Conservation (phyloP, 2,329 filamentous ascomycete genomes). For the Hortaea sp. region DNA sequence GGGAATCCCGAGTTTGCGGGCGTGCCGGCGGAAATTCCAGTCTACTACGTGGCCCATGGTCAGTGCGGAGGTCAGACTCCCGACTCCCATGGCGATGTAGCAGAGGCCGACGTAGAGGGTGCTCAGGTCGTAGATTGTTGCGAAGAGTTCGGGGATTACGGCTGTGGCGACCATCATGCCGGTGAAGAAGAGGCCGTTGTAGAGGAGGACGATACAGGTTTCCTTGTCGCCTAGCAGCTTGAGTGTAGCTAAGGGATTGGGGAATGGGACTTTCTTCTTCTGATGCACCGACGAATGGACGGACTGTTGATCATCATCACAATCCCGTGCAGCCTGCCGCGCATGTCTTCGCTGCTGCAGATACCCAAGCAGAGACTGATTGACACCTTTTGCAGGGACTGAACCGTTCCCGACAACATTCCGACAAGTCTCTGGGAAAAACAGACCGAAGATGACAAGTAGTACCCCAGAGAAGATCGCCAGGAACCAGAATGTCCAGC, state of each 20-base stretch:
- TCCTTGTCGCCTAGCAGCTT: slow-evolving; percentile 26
- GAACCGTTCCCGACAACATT: slow-evolving; percentile 32
- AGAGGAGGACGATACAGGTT: slow-evolving; percentile 15
- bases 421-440: slow-evolving; percentile 31
- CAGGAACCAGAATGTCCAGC: slow-evolving; percentile 35
- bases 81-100: slow-evolving; percentile 28
- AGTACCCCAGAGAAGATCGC: slow-evolving; percentile 28
- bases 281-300: slow-evolving; percentile 1
- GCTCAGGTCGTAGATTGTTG: slow-evolving; percentile 25
- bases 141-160: slow-evolving; percentile 33
- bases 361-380: slow-evolving; percentile 18
- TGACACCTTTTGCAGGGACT: slow-evolving; percentile 17
- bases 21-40: slow-evolving; percentile 63
- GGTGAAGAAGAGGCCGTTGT: slow-evolving; percentile 31
- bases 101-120: slow-evolving; percentile 16
- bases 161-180: slow-evolving; percentile 39
- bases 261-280: slow-evolving; percentile 19
- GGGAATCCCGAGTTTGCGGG: slow-evolving; percentile 49
- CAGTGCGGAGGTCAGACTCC: slow-evolving; percentile 28
- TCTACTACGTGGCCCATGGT: slow-evolving; percentile 51
- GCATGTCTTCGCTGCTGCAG: slow-evolving; percentile 12
- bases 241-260: slow-evolving; percentile 35
- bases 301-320: slow-evolving; percentile 2
- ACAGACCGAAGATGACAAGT: slow-evolving; percentile 19
- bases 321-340: slow-evolving; percentile 1